Conservation (phyloP, 2,329 filamentous ascomycete genomes). For the Nemania sp. region DNA sequence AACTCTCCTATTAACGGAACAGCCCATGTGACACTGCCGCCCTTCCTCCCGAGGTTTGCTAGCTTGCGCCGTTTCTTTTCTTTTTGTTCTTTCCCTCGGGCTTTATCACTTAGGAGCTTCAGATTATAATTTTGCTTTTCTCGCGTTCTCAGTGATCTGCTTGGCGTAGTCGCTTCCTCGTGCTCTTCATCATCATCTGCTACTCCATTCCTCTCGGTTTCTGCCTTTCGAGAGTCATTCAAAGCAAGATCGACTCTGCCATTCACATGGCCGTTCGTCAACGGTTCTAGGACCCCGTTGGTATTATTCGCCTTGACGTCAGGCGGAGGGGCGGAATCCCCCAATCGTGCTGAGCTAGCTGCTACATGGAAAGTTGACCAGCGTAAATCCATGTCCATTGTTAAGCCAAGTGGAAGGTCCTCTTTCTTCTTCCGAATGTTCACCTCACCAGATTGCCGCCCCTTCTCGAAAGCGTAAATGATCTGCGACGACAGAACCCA, state of each 20-base stretch:
- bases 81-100: conserved; percentile 63
- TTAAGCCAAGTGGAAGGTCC: conserved; percentile 43
- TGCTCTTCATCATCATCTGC: conserved; percentile 56
- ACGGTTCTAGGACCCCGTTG: conserved; percentile 50
- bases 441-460: conserved; percentile 45
- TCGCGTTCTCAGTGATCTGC: conserved; percentile 62
- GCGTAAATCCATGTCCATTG: conserved; percentile 51
- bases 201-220: conserved; percentile 40
- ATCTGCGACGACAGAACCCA: conserved; percentile 48
- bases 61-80: conserved; percentile 56
- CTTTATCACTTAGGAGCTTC: conserved; percentile 69
- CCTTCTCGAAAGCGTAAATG: conserved; percentile 49
- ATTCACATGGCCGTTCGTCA: conserved; percentile 52
- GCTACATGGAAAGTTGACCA: conserved; percentile 48
- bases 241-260: conserved; percentile 43
- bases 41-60: conserved; percentile 45
- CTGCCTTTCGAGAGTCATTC: conserved; percentile 44
- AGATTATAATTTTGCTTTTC: conserved; percentile 69
- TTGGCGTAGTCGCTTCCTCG: conserved; percentile 64
- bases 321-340: conserved; percentile 58
- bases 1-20: conserved; percentile 60
- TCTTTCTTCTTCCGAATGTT: conserved; percentile 47
- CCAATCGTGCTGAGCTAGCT: conserved; percentile 39
- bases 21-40: conserved; percentile 58
- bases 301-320: conserved; percentile 59